These are phyloP conservation scores for Zopfochytrium polystomum DNA, from an alignment of 371 early-diverging fungal species.

Conservation along the genomic window DNA sequence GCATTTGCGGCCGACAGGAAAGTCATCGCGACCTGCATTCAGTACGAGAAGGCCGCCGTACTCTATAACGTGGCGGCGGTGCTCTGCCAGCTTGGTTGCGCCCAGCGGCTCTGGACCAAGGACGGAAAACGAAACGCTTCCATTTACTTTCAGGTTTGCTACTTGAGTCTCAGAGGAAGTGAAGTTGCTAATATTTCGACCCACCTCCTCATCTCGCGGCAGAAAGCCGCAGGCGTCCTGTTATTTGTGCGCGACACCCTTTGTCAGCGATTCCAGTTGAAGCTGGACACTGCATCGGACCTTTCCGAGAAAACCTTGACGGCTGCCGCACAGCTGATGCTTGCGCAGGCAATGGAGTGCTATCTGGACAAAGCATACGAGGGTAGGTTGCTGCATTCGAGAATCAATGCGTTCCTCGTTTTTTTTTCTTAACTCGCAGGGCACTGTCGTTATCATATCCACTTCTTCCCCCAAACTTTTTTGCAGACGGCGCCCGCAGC, in stretches of 20 bases:
- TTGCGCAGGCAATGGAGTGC: constrained; percentile 54
- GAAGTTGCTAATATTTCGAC: neutral
- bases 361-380: constrained; percentile 48
- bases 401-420: neutral
- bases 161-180: neutral
- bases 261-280: constrained; percentile 39
- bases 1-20: constrained; percentile 32
- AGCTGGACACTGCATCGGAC: constrained; percentile 40
- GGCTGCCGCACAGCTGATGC: constrained; percentile 41
- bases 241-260: constrained; percentile 42
- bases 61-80: constrained; percentile 52
- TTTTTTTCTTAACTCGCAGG: neutral
- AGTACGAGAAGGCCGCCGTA: constrained; percentile 55
- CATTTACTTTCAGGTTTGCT: constrained; percentile 43
- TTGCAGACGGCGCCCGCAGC: constrained; percentile 41
- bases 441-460: too few relatives aligned
- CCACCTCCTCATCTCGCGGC: neutral
- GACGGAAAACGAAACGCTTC: constrained; percentile 48
- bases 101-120: constrained; percentile 35
- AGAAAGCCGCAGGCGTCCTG: constrained; percentile 51
- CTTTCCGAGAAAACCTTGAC: constrained; percentile 42
- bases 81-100: constrained; percentile 41
- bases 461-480: too few relatives aligned
- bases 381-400: constrained; percentile 21
- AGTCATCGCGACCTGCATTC: constrained; percentile 49